Base-by-base conservation (phyloP, 2,329 filamentous ascomycete species). In the Aspergillus melleus region DNA sequence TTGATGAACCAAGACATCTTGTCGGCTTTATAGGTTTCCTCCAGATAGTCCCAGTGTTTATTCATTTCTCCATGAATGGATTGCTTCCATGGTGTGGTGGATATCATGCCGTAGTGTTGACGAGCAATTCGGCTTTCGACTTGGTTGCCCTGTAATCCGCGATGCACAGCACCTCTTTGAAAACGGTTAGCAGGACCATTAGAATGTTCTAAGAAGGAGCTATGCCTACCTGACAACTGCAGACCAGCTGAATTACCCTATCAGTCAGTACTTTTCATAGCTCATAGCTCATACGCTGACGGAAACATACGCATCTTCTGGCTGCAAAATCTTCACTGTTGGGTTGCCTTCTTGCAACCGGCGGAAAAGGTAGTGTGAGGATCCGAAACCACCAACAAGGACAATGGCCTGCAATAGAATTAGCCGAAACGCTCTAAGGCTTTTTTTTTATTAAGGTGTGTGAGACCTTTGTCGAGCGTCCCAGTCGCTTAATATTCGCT, bases 331-430 rank as follows among this genome's bases (percentile, higher is more conserved):
- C 29, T 68, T 61, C 2, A 75, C 67, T 1, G 57, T 58, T 0
- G 66, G 61, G 10, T 72, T 64, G 6, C 62, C 59, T 5, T 58
- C 55, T 19, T 71, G 52, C 6, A 78, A 55, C 2, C 67, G 66
- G 8, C 63, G 60, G 52, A 68, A 72, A 9, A 79, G 72, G 58
- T 76, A 78, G 16, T 70, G 68, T 2, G 70, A 78, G 3, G 68
- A 61, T 1, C 77, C 77, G 36, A 79, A 75, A 0, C 77, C 77
- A 1, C 76, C 76, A 0, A 79, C 76, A 0, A 79, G 68, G 10
- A 77, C 58, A 4, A 79, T 74, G 0, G 72, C 68, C 66, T 70
- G 32, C 2, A 20, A 2, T 19, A 32, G 22, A 14, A 14, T 14
- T 30, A 49, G 11, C 12, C 4, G 11, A 32, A 5, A 14, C 49